Conservation (phyloP, 768 basidiomycete genomes). For the Mycena haematopus region DNA sequence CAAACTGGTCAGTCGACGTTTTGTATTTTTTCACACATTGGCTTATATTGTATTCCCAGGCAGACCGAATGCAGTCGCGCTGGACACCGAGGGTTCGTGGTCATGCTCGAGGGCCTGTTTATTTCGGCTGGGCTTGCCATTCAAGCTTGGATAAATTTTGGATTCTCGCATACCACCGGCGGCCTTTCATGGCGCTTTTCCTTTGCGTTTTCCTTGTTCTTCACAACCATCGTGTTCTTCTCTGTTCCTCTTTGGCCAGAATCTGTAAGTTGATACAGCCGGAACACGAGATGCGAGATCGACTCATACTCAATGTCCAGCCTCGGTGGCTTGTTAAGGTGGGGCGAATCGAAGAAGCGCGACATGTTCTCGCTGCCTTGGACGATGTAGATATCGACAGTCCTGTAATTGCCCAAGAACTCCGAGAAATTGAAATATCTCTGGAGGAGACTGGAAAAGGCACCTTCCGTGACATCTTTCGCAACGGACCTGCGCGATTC, state of each 20-base stretch:
- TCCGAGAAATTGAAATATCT: conserved; percentile 27
- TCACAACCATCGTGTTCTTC: conserved; percentile 24
- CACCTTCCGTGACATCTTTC: conserved; percentile 30
- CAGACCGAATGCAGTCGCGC: conserved; percentile 31
- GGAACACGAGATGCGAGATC: no score
- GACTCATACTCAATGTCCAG: conserved; percentile 6
- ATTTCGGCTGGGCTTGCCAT: conserved; percentile 26
- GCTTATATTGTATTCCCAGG: conserved; percentile 9
- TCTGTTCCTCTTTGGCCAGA: conserved; percentile 29
- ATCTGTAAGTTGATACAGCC: conserved; percentile 15
- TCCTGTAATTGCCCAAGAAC: conserved; percentile 18
- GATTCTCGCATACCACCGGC: conserved; percentile 24
- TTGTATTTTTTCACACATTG: not conserved
- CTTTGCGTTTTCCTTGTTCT: conserved; percentile 26
- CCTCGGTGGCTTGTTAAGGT: conserved; percentile 33
- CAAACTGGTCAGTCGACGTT: conserved; percentile 17
- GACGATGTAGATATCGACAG: conserved; percentile 21
- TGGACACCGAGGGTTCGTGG: conserved; percentile 30
- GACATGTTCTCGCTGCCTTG: conserved; percentile 28
- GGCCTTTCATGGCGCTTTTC: conserved; percentile 30
- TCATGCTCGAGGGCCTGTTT: conserved; percentile 31
- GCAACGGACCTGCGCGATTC: conserved; percentile 27
- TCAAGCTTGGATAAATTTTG: conserved; percentile 27
- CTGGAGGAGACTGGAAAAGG: conserved; percentile 29
- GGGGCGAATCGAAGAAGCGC: conserved; percentile 32